phyloP scores from a whole-genome alignment of 352 stramenopile species.

The Peronospora farinosa region DNA sequence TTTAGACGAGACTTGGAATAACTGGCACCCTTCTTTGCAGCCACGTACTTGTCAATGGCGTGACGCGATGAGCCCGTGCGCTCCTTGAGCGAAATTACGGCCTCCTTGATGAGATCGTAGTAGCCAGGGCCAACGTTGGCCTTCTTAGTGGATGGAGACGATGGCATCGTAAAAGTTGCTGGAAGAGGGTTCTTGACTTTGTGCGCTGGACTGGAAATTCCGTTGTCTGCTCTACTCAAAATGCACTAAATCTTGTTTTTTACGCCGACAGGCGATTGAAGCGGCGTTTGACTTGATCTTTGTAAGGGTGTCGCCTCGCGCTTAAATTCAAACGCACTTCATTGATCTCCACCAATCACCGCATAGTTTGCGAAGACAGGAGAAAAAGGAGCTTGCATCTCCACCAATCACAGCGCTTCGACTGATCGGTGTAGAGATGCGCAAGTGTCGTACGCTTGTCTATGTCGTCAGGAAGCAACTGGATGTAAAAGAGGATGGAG shows the following conservation, averaged over 20 bases:
- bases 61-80: constrained; percentile 86
- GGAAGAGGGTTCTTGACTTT: constrained; percentile 9
- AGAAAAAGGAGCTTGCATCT: constrained; percentile 14
- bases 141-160: constrained; percentile 55
- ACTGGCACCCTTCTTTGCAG: constrained; percentile 71
- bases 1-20: constrained; percentile 82
- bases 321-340: constrained; percentile 26
- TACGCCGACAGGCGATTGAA: constrained; percentile 21
- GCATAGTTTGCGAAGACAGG: constrained; percentile 27
- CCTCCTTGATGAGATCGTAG: constrained; percentile 91
- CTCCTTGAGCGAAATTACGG: constrained; percentile 88
- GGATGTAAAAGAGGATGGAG: constrained; percentile 21
- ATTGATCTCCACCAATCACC: constrained; percentile 38
- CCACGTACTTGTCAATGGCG: constrained; percentile 93
- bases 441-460: constrained; percentile 12
- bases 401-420: constrained; percentile 20
- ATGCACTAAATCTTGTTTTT: constrained; percentile 22
- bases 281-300: constrained; percentile 16
- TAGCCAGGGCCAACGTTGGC: constrained; percentile 60
- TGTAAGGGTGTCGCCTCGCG: constrained; percentile 13
- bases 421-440: constrained; percentile 5
- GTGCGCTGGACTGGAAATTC: constrained; percentile 33
- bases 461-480: constrained; percentile 14
- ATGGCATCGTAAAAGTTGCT: constrained; percentile 30
- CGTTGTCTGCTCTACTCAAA: constrained; percentile 23